These are phyloP conservation scores for Ceratopteris richardii DNA, from an alignment of 75 land plant species.

Conservation along the genomic window DNA sequence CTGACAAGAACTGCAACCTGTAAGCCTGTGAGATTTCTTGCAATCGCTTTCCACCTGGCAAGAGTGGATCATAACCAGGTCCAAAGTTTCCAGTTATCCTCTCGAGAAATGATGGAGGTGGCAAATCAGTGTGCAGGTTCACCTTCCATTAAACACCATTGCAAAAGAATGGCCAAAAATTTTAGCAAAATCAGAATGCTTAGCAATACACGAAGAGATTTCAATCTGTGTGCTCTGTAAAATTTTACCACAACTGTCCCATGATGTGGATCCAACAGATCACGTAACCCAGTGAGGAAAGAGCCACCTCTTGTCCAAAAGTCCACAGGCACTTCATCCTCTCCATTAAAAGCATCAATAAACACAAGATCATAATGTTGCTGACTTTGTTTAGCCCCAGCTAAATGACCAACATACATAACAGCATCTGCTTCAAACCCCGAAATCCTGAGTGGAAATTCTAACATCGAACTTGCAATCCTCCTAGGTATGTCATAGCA, in stretches of 20 bases:
- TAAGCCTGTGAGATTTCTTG: slow-evolving; percentile 25
- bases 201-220: background rate
- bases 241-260: slow-evolving; percentile 75
- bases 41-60: slow-evolving; percentile 27
- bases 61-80: slow-evolving; percentile 27
- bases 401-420: slow-evolving; percentile 24
- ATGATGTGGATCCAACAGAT: slow-evolving; percentile 58
- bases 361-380: slow-evolving; percentile 71
- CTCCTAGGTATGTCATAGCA: background rate
- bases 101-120: slow-evolving; percentile 18
- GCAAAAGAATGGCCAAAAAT: background rate
- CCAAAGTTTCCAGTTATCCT: slow-evolving; percentile 23
- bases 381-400: slow-evolving; percentile 5
- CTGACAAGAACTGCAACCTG: too few species aligned
- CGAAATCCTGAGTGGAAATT: slow-evolving; percentile 41
- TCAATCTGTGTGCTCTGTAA: background rate
- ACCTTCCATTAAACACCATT: slow-evolving; percentile 11
- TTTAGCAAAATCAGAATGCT: background rate
- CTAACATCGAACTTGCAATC: slow-evolving; percentile 18
- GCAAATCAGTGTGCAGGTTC: slow-evolving; percentile 31
- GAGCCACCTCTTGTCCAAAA: slow-evolving; percentile 66
- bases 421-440: slow-evolving; percentile 72
- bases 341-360: slow-evolving; percentile 92
- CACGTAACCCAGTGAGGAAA: slow-evolving; percentile 47
- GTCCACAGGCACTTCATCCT: slow-evolving; percentile 67